Base-by-base conservation (phyloP, 495 filamentous ascomycete genomes). In the Cercophora newfieldiana region DNA sequence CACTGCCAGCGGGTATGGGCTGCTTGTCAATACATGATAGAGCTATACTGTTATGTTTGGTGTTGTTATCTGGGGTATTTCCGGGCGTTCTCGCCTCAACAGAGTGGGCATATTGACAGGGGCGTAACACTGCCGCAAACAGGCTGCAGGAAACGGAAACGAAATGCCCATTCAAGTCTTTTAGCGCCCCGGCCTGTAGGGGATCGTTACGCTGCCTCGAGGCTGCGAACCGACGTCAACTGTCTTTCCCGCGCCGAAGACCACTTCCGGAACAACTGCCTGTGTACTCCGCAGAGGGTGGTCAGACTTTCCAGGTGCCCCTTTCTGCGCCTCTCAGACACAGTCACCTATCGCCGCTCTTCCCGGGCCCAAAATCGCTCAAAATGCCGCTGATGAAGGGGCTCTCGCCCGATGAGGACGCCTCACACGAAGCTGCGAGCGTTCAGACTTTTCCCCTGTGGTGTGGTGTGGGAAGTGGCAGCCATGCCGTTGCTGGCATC, bases 21-120 rank as follows among this genome's bases (percentile, higher is more conserved):
- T n/a, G n/a, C 51, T 54, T 1, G 10, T 2, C 18, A 12, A 12
- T 2, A 16, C 3, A n/a, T n/a, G n/a, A n/a, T n/a, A n/a, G n/a
- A n/a, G 19, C 25, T 21, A 47, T 37, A 25, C 4, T 6, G 44
- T 24, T 62, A 51, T 51, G 50, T 51, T 62, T 51, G 59, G 59
- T 18, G 37, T 44, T 16, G 10, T 2, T 14, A 44, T 44, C 37
- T 44, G 21, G 18, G 30, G 55, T 28, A 58, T 58, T 14, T 14
- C 44, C 44, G 16, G 7, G 44, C 1, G 44, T 14, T 49, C 21
- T 49, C 44, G 21, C 16, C 44, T 49, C 44, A 49, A 49, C 51
- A 55, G 51, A 7, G 51, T 26, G 51, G 22, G 22, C 10, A 55
- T 24, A 18, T 55, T 18, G 51, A 14, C 37, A 44, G 22, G 51